A percentile compares a stretch with the other conserved stretches of the same genome.
These are phyloP conservation scores for Salix koriyanagi DNA, from an alignment of 345 rosid genomes.

Conservation along the genomic window DNA sequence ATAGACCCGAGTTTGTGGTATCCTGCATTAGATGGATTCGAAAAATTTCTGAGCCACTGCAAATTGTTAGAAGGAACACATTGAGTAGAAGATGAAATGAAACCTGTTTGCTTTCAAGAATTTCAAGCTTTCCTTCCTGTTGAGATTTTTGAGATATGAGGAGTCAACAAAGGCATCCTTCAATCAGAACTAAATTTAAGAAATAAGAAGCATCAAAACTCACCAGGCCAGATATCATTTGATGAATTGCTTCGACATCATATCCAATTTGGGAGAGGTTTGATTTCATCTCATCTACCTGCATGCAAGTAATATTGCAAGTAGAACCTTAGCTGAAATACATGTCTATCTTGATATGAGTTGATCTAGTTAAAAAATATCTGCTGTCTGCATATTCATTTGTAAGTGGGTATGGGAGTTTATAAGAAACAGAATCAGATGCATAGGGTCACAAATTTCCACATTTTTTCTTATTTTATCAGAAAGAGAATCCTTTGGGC, in stretches of 20 bases:
- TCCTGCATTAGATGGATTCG: constrained; percentile 40
- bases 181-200: neutral
- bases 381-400: neutral
- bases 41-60: neutral
- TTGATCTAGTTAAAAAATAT: neutral
- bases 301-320: constrained; percentile 27
- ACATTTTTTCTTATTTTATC: neutral
- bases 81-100: constrained; percentile 4
- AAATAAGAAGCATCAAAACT: constrained; percentile 30
- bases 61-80: neutral
- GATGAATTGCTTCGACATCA: constrained; percentile 55
- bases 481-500: neutral
- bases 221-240: constrained; percentile 78
- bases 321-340: constrained; percentile 3
- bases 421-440: neutral
- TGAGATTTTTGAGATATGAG: constrained; percentile 19
- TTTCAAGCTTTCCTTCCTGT: constrained; percentile 82
- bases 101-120: constrained; percentile 81
- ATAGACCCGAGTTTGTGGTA: constrained; percentile 66
- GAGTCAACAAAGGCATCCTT: constrained; percentile 8
- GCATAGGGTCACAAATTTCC: neutral
- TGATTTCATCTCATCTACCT: constrained; percentile 68
- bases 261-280: constrained; percentile 76
- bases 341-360: neutral
- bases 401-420: neutral